These are phyloP conservation scores for Penicillium riverlandense DNA, from an alignment of 495 filamentous ascomycete species.

Conservation along the genomic window DNA sequence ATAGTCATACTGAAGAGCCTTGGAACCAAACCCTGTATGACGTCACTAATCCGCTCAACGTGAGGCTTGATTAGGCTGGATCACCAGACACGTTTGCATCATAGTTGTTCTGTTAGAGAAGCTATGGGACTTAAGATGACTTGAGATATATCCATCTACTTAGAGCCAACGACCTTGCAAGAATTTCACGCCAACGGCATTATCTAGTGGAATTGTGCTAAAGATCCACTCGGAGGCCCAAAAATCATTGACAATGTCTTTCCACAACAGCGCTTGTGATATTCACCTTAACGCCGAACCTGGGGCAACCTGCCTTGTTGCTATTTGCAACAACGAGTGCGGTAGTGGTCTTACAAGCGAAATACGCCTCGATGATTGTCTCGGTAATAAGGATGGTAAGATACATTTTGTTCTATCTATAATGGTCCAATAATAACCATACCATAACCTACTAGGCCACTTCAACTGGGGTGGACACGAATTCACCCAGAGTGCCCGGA, in stretches of 20 bases:
- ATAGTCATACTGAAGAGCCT: too few relatives aligned
- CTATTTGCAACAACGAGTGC: constrained; percentile 14
- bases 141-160: too few relatives aligned
- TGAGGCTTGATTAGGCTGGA: too few relatives aligned
- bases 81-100: too few relatives aligned
- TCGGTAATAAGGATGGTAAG: constrained; percentile 12
- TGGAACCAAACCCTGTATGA: too few relatives aligned
- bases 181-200: too few relatives aligned
- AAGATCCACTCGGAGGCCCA: too few relatives aligned
- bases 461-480: constrained; percentile 5
- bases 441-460: neutral
- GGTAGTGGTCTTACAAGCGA: constrained; percentile 6
- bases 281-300: constrained; percentile 1
- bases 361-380: constrained; percentile 4
- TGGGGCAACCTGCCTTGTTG: constrained; percentile 2
- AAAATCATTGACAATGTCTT: constrained; percentile 5
- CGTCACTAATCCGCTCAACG: too few relatives aligned
- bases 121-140: too few relatives aligned
- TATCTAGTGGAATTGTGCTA: too few relatives aligned
- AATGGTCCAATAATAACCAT: neutral
- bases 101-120: too few relatives aligned
- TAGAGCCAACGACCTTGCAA: too few relatives aligned
- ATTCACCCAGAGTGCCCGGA: constrained; percentile 8
- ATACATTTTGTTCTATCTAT: neutral
- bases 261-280: constrained; percentile 9